Base-by-base conservation (phyloP, 768 basidiomycete genomes). In the Artomyces pyxidatus region DNA sequence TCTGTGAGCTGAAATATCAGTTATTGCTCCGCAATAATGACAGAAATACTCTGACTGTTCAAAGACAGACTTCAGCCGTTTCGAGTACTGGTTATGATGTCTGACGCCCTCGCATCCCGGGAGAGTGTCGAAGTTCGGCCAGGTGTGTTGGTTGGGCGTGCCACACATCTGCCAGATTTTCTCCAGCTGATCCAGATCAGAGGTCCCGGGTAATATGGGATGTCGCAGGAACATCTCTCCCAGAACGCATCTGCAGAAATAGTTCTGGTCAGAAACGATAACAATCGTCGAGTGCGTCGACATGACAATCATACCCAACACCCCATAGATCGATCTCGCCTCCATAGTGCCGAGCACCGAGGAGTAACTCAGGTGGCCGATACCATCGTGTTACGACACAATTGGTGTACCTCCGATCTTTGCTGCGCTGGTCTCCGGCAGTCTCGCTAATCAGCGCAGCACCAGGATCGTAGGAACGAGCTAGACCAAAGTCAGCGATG, bases 311-410 rank as follows among this genome's bases (percentile, higher is more conserved):
- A 58, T 62, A 94, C 82, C 95, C 96, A 46, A 98, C 83, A 6
- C 95, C 92, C 96, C 96, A 99, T 59, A 99, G 84, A 65, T 99
- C 96, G 37, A 99, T 85, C 57, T 92, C 90, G 0, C 89, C 88
- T 8, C 91, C 91, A 57, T 99, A 98, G 52, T 88, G 80, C 40
- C 83, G 75, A 14, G 89, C 86, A 35, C 94, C 93, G 12, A 99
- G 72, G 11, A 99, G 72, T 2, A 99, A 71, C 73, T 96, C 92
- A 0, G 93, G 93, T 14, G 93, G 90, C 17, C 93, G 79, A 59
- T 96, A 96, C 93, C 92, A 96, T 38, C 91, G 71, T 9, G 92
- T 95, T 23, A 95, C 91, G 25, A 96, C 92, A 57, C 89, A 94
- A 60, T 95, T 94, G 1, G 96, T 99, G 62, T 96, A 97, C 64